Evolutionary conservation across 176 grass and related monocot species (phyloP).

Genomic region (Cymbopogon citratus): DNA sequence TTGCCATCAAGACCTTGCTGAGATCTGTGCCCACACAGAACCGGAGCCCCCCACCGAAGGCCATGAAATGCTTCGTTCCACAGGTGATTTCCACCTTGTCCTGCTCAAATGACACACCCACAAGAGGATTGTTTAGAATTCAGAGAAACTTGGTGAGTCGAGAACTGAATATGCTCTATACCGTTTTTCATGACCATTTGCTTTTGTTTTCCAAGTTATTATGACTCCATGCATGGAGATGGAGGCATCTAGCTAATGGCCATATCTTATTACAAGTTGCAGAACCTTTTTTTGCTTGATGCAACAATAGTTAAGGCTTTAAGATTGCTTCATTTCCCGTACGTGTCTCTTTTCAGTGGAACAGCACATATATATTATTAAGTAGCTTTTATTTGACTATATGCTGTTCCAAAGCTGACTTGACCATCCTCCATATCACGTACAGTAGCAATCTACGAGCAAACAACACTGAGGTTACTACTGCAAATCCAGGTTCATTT

Average conservation of each 20-base stretch:
- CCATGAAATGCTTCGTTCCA: constrained; percentile 64
- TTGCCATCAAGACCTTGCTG: constrained; percentile 64
- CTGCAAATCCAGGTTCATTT: constrained; percentile 5
- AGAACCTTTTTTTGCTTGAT: background rate
- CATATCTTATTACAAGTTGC: constrained; percentile 16
- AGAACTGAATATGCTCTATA: background rate
- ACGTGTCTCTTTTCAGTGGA: constrained; percentile 24
- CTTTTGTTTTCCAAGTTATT: background rate
- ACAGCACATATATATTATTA: constrained; percentile 15
- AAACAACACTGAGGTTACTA: constrained; percentile 19
- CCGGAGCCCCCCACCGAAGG: constrained; percentile 60
- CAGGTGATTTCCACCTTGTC: constrained; percentile 45
- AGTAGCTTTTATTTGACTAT: constrained; percentile 33
- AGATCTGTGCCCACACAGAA: constrained; percentile 77
- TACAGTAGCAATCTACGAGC: constrained; percentile 11
- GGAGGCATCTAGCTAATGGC: constrained; percentile 1
- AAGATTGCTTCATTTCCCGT: constrained; percentile 14
- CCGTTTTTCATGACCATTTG: background rate
- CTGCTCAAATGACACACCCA: constrained; percentile 22
- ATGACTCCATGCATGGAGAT: background rate
- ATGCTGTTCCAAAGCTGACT: constrained; percentile 21
- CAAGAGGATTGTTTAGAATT: background rate
- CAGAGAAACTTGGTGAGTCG: background rate
- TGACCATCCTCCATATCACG: constrained; percentile 24
- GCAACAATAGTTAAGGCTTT: background rate